phyloP scores from a whole-genome alignment of 2,329 filamentous ascomycete species.

The Aspergillus alliaceus region DNA sequence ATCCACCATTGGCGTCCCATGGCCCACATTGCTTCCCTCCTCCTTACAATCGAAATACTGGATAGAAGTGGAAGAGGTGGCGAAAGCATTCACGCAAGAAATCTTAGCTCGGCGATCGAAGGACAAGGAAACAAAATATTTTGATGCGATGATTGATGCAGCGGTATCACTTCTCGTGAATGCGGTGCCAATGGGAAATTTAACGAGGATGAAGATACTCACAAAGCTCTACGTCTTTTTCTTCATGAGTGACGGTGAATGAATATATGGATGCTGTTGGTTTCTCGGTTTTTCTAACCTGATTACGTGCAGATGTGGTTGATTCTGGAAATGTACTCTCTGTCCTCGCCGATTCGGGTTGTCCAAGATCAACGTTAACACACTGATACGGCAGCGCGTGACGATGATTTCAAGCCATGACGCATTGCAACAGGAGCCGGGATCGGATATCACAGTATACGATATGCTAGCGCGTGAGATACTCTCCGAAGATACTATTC shows the following conservation, averaged over 20 bases:
- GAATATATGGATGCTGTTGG: not conserved
- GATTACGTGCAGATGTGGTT: slow-evolving; percentile 5
- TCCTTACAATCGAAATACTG: slow-evolving; percentile 15
- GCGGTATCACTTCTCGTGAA: slow-evolving; percentile 10
- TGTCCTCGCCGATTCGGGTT: not conserved
- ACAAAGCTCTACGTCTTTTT: slow-evolving; percentile 9
- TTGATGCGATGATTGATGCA: slow-evolving; percentile 6
- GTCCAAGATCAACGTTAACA: not conserved
- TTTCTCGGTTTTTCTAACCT: not conserved
- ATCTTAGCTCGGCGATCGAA: not conserved
- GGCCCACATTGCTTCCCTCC: slow-evolving; percentile 10
- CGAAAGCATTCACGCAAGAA: not conserved
- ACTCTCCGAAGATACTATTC: slow-evolving; percentile 1
- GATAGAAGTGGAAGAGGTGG: slow-evolving; percentile 7
- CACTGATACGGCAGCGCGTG: not conserved
- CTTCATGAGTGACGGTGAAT: slow-evolving; percentile 16
- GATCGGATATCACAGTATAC: not conserved
- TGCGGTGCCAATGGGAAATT: slow-evolving; percentile 3
- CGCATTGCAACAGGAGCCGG: not conserved
- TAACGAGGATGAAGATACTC: slow-evolving; percentile 3
- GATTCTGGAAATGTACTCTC: slow-evolving; percentile 4
- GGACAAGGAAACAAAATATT: not conserved
- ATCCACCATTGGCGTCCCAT: slow-evolving; percentile 5
- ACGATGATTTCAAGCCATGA: not conserved
- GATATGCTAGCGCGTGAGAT: slow-evolving; percentile 2